Evolutionary conservation across 228 moss, liverwort and hornwort species (phyloP).

Genomic region (Sphagnum magellanicum): DNA sequence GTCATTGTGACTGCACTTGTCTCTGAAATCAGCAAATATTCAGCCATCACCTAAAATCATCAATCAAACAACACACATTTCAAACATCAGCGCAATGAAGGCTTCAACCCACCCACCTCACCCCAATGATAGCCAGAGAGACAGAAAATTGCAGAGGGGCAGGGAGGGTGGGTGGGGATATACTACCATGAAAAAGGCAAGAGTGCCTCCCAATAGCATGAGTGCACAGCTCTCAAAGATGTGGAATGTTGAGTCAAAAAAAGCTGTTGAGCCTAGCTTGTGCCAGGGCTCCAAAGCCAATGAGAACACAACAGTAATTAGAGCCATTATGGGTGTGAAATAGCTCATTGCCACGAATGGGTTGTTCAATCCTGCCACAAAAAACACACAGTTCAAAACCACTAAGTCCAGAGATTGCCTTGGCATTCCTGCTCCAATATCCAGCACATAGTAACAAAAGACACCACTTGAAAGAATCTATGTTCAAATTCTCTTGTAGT

Average conservation of each 20-base stretch:
- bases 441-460: too few species aligned
- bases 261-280: conserved; percentile 46
- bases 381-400: background rate
- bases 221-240: conserved; percentile 71
- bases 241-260: conserved; percentile 71
- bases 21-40: conserved; percentile 76
- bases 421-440: background rate
- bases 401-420: background rate
- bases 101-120: too few species aligned
- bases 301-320: conserved; percentile 62
- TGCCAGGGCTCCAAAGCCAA: conserved; percentile 74
- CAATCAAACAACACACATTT: background rate
- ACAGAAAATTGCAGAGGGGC: too few species aligned
- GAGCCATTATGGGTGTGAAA: conserved; percentile 90
- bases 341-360: conserved; percentile 93
- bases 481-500: background rate
- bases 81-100: too few species aligned
- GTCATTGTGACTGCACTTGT: conserved; percentile 96
- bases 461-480: background rate
- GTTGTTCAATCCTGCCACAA: conserved; percentile 81
- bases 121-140: too few species aligned
- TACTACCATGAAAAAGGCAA: conserved; percentile 94
- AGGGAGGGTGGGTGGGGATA: too few species aligned
- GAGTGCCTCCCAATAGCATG: conserved; percentile 90
- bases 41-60: conserved; percentile 69